Evolutionary conservation across 1,284 basidiomycete genomes (phyloP).

Genomic region (Irpex sp.): DNA sequence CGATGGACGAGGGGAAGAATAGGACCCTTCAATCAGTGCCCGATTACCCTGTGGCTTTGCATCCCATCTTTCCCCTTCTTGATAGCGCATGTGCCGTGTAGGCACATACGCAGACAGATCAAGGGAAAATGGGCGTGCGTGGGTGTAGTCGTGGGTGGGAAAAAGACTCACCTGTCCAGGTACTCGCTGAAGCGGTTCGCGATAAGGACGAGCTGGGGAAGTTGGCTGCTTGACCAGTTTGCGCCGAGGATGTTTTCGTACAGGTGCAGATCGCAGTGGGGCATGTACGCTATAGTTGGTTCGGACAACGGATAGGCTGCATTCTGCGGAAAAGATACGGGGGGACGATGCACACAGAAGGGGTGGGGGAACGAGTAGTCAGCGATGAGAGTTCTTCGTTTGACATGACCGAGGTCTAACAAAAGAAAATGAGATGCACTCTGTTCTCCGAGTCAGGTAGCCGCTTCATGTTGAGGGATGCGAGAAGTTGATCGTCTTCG

Average conservation of each 20-base stretch:
- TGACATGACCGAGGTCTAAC: constrained; percentile 9
- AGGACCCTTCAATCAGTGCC: constrained; percentile 4
- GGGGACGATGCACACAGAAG: background rate
- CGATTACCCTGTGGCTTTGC: background rate
- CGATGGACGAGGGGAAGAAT: constrained; percentile 1
- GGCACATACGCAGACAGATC: background rate
- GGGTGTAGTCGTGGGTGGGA: constrained; percentile 1
- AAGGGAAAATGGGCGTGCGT: background rate
- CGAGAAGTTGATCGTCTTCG: constrained; percentile 51
- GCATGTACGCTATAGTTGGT: constrained; percentile 71
- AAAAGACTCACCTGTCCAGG: constrained; percentile 41
- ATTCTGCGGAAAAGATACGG: constrained; percentile 21
- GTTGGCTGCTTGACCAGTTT: constrained; percentile 48
- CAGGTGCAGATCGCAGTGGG: constrained; percentile 68
- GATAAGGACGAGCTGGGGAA: constrained; percentile 38
- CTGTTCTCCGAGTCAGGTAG: constrained; percentile 41
- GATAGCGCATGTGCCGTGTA: constrained; percentile 1
- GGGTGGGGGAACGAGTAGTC: background rate
- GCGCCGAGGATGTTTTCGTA: constrained; percentile 62
- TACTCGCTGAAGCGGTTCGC: constrained; percentile 45
- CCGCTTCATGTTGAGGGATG: constrained; percentile 43
- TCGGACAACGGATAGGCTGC: constrained; percentile 25
- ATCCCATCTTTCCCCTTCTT: background rate
- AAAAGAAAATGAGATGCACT: constrained; percentile 35
- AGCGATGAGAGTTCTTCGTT: constrained; percentile 4